phyloP scores from a whole-genome alignment of 2,329 filamentous ascomycete species.

The Graphium sp. region DNA sequence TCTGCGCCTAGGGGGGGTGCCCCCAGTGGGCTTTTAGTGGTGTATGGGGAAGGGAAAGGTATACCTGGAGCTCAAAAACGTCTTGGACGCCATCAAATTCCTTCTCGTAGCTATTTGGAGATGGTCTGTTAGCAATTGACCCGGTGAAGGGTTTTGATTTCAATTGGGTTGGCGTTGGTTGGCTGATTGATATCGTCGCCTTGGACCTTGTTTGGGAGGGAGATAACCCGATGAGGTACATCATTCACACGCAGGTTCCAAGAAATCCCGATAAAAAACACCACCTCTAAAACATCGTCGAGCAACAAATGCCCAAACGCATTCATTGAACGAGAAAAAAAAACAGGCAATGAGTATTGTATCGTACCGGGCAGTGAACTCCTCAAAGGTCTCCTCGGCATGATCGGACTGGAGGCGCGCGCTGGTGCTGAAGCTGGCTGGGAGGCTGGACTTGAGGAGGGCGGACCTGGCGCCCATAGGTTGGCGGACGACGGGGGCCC shows the following conservation, averaged over 20 bases:
- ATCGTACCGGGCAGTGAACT: constrained; percentile 80
- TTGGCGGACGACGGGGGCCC: constrained; percentile 40
- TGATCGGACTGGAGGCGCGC: constrained; percentile 41
- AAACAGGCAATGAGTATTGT: neutral
- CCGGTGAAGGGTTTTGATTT: neutral
- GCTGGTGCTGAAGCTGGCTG: constrained; percentile 46
- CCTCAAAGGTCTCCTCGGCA: constrained; percentile 94
- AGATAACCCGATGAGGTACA: too few species aligned
- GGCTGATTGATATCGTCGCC: constrained; percentile 1
- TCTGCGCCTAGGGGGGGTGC: too few species aligned
- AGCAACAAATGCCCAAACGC: neutral
- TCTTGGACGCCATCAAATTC: constrained; percentile 96
- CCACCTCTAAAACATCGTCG: too few species aligned
- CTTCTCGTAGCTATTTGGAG: constrained; percentile 67
- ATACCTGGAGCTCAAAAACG: constrained; percentile 98
- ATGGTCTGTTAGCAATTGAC: constrained; percentile 3
- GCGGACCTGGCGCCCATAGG: constrained; percentile 36
- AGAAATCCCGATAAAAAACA: too few species aligned
- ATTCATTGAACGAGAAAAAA: constrained; percentile 1
- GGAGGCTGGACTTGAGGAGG: constrained; percentile 31
- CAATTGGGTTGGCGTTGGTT: neutral
- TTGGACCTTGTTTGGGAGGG: constrained; percentile 8
- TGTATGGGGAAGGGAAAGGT: constrained; percentile 3
- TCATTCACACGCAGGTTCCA: too few species aligned
- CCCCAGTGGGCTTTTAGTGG: too few species aligned